Base-by-base conservation (phyloP, 164 flowering plant species). In the Nymphaea colorata region DNA sequence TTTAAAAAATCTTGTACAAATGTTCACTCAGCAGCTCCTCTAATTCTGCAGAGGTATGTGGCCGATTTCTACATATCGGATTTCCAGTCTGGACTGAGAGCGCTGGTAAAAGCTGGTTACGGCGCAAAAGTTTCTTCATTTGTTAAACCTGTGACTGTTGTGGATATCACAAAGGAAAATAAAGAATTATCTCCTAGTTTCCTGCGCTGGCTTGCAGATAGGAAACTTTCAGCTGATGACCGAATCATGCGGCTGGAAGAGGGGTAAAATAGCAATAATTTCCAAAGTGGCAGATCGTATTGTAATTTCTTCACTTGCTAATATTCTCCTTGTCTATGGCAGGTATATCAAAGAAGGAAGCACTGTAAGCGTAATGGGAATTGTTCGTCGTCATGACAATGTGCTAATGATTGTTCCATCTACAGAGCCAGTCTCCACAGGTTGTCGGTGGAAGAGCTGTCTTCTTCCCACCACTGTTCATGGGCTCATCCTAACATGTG, bases 41-140 rank as follows among this genome's bases (percentile, higher is more conserved):
- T 47, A 47, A 41, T 68, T 41, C 80, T 44, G 75, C 97, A 94
- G 98, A 89, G 78, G 81, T 76, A 87, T 67, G 91, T 87, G 67
- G 87, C 91, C 55, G 98, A 95, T 76, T 95, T 95, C 67, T 95
- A 95, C 79, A 79, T 95, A 73, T 95, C 99, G 64, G 99, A 95
- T 80, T 87, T 88, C 75, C 96, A 90, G 65, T 79, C 99, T 55
- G 98, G 99, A 25, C 72, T 85, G 69, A 79, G 99, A 80, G 99
- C 99, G 64, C 76, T 90, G 11, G 98, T 95, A 17, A 95, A 95
- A 79, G 93, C 93, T 64, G 96, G 98, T 18, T 81, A 88, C 74
- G 98, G 99, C 57, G 86, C 96, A n/a, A 95, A 90, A 81, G 94
- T 92, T 71, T 84, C 89, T 67, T 83, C 97, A 53, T 88, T 90